These are phyloP conservation scores for Quillaja saponaria DNA, from an alignment of 306 rosid genomes.

Conservation along the genomic window DNA sequence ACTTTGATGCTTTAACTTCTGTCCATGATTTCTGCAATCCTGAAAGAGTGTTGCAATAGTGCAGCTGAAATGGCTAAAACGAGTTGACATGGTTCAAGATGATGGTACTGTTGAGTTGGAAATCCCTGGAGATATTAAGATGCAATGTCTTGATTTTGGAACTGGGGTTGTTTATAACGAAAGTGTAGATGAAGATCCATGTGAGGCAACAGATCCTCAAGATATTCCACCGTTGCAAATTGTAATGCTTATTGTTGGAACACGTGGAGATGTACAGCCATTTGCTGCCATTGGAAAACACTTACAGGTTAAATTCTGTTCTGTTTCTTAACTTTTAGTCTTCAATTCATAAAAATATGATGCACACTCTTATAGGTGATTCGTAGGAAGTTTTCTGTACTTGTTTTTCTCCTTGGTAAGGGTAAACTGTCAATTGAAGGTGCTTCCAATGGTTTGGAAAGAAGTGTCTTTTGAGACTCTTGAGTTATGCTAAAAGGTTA, in stretches of 20 bases:
- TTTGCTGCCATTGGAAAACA: conserved; percentile 88
- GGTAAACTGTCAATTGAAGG: too few species aligned
- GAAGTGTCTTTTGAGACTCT: too few species aligned
- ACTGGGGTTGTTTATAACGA: conserved; percentile 28
- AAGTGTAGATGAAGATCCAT: conserved; percentile 28
- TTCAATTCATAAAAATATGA: not conserved
- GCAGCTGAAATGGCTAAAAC: conserved; percentile 61
- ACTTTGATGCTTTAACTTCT: too few species aligned
- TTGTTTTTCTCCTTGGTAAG: too few species aligned
- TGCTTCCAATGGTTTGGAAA: too few species aligned
- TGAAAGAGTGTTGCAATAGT: too few species aligned
- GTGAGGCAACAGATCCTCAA: conserved; percentile 30
- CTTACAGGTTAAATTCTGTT: conserved; percentile 60
- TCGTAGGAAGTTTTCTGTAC: too few species aligned
- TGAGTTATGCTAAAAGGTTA: too few species aligned
- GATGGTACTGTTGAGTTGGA: conserved; percentile 76
- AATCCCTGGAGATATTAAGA: conserved; percentile 56
- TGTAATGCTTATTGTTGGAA: conserved; percentile 94
- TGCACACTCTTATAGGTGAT: too few species aligned
- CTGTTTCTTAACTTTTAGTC: conserved; percentile 11
- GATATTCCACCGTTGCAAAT: conserved; percentile 65
- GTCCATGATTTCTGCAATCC: too few species aligned
- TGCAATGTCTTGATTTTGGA: conserved; percentile 38
- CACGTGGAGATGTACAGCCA: conserved; percentile 94
- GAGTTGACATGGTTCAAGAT: conserved; percentile 49